Evolutionary conservation across 352 stramenopile species (phyloP).

Genomic region (Pythium volutum): DNA sequence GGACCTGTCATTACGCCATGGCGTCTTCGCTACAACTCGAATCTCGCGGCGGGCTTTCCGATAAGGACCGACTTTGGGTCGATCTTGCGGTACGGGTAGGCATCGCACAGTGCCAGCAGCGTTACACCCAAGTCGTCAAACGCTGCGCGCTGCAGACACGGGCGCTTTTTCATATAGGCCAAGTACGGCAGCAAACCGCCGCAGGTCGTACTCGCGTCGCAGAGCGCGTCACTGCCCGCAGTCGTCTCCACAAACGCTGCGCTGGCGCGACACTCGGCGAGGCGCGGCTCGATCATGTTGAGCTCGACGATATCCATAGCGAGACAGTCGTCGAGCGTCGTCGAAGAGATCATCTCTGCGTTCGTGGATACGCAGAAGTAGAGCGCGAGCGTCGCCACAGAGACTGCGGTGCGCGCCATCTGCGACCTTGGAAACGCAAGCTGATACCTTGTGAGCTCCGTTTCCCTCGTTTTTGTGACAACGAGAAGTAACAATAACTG

Average conservation of each 20-base stretch:
- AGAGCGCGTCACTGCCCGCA: neutral
- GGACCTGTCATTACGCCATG: no score
- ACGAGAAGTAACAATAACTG: neutral
- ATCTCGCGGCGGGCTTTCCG: conserved; percentile 1
- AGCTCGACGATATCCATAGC: conserved; percentile 14
- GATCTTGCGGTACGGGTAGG: conserved; percentile 9
- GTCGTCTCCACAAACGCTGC: neutral
- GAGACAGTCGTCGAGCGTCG: neutral
- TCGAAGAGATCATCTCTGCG: conserved; percentile 3
- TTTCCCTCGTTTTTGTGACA: conserved; percentile 1
- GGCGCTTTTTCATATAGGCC: conserved; percentile 11
- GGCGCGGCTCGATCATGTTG: conserved; percentile 4
- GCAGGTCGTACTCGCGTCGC: conserved; percentile 1
- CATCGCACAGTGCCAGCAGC: conserved; percentile 10
- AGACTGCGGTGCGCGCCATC: no score
- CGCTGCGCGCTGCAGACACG: conserved; percentile 1
- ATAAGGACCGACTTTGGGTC: conserved; percentile 23
- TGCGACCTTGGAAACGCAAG: no score
- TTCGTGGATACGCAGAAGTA: neutral
- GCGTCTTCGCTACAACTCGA: conserved; percentile 3
- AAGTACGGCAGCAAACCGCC: conserved; percentile 12
- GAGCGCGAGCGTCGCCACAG: neutral
- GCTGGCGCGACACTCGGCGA: conserved; percentile 5
- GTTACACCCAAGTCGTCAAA: conserved; percentile 4
- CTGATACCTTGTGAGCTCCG: no score